Evolutionary conservation across 306 rosid genomes (phyloP), one percentile per base, ranked within the genome.

Genomic region (Cicer pinnatifidum): DNA sequence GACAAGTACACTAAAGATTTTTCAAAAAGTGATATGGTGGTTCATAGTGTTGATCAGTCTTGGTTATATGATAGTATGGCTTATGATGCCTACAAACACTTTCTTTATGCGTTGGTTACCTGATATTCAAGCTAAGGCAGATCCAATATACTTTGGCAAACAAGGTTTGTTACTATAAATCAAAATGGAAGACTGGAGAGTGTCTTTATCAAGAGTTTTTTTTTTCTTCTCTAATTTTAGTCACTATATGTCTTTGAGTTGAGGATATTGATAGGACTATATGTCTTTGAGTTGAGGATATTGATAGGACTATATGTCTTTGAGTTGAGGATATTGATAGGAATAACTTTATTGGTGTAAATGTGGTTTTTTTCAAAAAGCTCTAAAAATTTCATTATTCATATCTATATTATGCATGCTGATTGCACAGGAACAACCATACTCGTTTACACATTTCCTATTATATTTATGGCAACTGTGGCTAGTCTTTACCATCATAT

Each of bases 51-150:
- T 84, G 51, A 73, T 84, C 6, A 84, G 58, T 73, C 16, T 78
- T 76, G 92, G 90, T 5, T 84, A 81, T 66, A 9, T 65, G 5
- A 23, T 86, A 77, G 48, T 88, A 73, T 86, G 83, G 87, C 61
- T 81, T 58, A 80, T 86, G 82, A 75, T 78, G 86, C 90, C 89
- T 38, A 84, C 92, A 20, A 73, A 82, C 64, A 82, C 72, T 2
- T 86, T 72, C 71, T 80, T 69, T 67, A 47, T 76, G 6, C 68
- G 74, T 10, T 86, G 89, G 87, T 11, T 76, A 17, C 87, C 85
- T 69, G 12, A 50, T 6, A 81, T 86, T 74, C 64, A 38, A 73
- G 71, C 83, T 50, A 86, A 84, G 75, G 65, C 86, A 16, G 82
- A 82, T 61, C 75, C 89, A 58, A 79, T 83, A 3, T 86, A 76